phyloP scores from a whole-genome alignment of 352 stramenopile genomes.

The Pseudoperonospora humuli region DNA sequence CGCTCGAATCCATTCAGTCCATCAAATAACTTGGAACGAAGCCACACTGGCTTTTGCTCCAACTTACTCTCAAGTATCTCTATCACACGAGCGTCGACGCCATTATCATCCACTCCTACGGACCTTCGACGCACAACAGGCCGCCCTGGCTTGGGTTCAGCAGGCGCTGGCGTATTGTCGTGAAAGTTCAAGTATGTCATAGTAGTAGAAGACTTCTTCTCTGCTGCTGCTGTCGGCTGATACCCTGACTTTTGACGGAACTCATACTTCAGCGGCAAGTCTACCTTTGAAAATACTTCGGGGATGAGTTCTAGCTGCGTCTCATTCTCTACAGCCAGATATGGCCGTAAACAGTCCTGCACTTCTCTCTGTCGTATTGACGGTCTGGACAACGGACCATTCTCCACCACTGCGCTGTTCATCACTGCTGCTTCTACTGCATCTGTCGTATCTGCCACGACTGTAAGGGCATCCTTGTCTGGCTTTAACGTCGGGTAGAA shows the following conservation, averaged over 20 bases:
- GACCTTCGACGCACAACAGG: conserved; percentile 40
- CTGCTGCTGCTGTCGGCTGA: conserved; percentile 39
- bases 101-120: conserved; percentile 44
- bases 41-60: conserved; percentile 61
- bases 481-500: conserved; percentile 44
- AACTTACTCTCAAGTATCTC: conserved; percentile 47
- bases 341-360: conserved; percentile 51
- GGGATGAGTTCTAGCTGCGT: conserved; percentile 64
- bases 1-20: conserved; percentile 53
- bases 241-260: conserved; percentile 73
- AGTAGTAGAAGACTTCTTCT: conserved; percentile 66
- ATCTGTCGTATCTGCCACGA: conserved; percentile 18
- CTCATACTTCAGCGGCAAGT: conserved; percentile 78
- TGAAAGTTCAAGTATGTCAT: conserved; percentile 81
- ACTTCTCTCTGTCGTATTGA: conserved; percentile 35
- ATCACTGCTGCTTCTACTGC: conserved; percentile 16
- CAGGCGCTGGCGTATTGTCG: conserved; percentile 44
- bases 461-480: conserved; percentile 18
- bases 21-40: conserved; percentile 62
- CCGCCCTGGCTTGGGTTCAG: conserved; percentile 38
- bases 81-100: conserved; percentile 58
- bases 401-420: conserved; percentile 22
- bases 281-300: conserved; percentile 79
- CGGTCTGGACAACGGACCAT: conserved; percentile 34
- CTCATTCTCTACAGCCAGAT: conserved; percentile 40